Conservation (phyloP, 2,329 filamentous ascomycete species). For the Pyrenochaeta sp. region DNA sequence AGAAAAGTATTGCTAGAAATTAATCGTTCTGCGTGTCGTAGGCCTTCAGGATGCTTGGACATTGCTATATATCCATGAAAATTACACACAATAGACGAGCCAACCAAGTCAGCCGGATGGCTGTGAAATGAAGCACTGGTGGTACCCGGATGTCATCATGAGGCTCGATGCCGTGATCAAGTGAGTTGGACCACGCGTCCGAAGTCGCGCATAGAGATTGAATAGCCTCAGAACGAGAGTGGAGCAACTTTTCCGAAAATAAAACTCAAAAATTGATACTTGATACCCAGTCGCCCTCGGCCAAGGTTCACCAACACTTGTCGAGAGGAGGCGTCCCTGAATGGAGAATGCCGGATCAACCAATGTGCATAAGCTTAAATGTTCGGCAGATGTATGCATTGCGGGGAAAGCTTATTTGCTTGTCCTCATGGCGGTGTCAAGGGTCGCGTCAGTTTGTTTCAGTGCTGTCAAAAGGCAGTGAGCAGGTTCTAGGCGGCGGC, state of each 20-base stretch:
- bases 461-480: no score
- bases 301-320: no score
- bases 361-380: slow-evolving; percentile 17
- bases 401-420: slow-evolving; percentile 40
- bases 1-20: slow-evolving; percentile 28
- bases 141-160: slow-evolving; percentile 25
- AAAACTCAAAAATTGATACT: neutral
- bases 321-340: no score
- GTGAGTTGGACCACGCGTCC: neutral
- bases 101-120: slow-evolving; percentile 20
- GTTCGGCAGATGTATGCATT: slow-evolving; percentile 39
- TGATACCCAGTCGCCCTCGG: neutral
- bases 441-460: slow-evolving; percentile 22
- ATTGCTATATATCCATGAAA: slow-evolving; percentile 27
- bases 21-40: slow-evolving; percentile 24
- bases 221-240: no score
- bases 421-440: slow-evolving; percentile 18
- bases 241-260: no score
- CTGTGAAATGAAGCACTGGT: slow-evolving; percentile 25
- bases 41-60: slow-evolving; percentile 14
- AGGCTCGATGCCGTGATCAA: slow-evolving; percentile 13
- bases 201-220: neutral
- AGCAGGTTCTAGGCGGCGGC: slow-evolving; percentile 32
- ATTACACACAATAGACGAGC: slow-evolving; percentile 29
- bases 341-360: slow-evolving; percentile 13